Percentiles rank a stretch among this genome's conserved stretches.
These are phyloP conservation scores for Podaxis sp. DNA, from an alignment of 768 basidiomycete species.

Conservation along the genomic window DNA sequence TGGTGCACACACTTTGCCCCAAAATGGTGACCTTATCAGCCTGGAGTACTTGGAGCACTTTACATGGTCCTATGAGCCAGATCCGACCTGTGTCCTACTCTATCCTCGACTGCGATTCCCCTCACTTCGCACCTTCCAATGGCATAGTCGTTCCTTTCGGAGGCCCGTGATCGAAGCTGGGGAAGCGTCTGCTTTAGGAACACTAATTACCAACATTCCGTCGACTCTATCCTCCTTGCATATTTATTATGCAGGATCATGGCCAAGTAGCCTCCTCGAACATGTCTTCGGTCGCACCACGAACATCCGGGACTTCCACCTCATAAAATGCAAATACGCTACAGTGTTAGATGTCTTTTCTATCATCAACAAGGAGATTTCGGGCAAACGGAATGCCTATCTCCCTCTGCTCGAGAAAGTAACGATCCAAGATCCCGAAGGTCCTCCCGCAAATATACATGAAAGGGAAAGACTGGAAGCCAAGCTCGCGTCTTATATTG, in stretches of 20 bases:
- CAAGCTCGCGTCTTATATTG: background rate
- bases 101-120: background rate
- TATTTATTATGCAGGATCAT: background rate
- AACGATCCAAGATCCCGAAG: conserved; percentile 4
- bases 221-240: background rate
- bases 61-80: background rate
- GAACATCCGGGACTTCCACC: background rate
- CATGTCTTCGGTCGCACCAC: background rate
- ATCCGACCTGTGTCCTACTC: background rate
- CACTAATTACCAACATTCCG: background rate
- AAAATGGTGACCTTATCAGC: background rate
- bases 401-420: background rate
- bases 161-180: background rate
- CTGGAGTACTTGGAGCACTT: conserved; percentile 1
- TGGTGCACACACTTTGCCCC: background rate
- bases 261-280: background rate
- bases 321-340: background rate
- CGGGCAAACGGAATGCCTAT: background rate
- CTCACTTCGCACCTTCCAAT: background rate
- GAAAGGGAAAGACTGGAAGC: background rate
- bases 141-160: background rate
- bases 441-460: background rate
- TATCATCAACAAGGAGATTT: background rate
- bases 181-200: background rate
- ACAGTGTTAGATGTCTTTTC: background rate